A percentile compares a stretch with the other conserved stretches of the same genome.
Conservation (phyloP, 148 eudicot genomes). For the Silene uniflora region DNA sequence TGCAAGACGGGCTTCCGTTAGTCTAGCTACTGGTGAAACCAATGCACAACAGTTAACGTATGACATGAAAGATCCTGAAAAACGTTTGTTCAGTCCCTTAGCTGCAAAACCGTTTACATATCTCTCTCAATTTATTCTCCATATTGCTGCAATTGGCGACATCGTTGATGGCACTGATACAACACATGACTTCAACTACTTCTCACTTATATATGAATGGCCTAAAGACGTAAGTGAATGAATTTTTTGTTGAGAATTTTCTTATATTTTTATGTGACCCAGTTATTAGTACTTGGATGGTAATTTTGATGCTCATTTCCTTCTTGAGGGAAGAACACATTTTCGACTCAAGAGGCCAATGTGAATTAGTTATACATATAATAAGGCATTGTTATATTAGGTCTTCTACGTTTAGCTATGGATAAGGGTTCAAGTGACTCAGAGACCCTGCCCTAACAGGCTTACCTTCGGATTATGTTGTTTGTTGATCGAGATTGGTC, state of each 20-base stretch:
- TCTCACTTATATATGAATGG: slow-evolving; percentile 94
- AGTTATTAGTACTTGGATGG: neutral
- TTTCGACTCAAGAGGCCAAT: neutral
- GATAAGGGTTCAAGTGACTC: neutral
- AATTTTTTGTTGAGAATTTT: slow-evolving; percentile 12
- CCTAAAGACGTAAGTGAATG: slow-evolving; percentile 82
- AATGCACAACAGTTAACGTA: slow-evolving; percentile 43
- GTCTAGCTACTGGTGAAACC: slow-evolving; percentile 45
- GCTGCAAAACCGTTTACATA: slow-evolving; percentile 70
- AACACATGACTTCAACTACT: slow-evolving; percentile 98
- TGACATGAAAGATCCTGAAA: slow-evolving; percentile 71
- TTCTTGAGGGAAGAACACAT: neutral
- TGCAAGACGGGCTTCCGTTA: slow-evolving; percentile 36
- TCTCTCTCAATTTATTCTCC: slow-evolving; percentile 94
- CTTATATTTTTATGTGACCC: neutral
- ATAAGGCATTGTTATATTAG: neutral
- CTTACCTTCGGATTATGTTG: neutral
- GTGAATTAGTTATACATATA: neutral
- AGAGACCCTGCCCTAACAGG: neutral
- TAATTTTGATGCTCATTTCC: neutral
- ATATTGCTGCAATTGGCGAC: slow-evolving; percentile 98
- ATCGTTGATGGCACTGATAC: slow-evolving; percentile 99
- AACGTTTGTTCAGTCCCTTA: slow-evolving; percentile 68
- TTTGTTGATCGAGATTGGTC: neutral
- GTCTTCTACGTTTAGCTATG: neutral